A percentile compares a stretch with the other conserved stretches of the same genome.
These are phyloP conservation scores for Claviceps pazoutovae DNA, from an alignment of 2,329 filamentous ascomycete genomes.

Conservation along the genomic window DNA sequence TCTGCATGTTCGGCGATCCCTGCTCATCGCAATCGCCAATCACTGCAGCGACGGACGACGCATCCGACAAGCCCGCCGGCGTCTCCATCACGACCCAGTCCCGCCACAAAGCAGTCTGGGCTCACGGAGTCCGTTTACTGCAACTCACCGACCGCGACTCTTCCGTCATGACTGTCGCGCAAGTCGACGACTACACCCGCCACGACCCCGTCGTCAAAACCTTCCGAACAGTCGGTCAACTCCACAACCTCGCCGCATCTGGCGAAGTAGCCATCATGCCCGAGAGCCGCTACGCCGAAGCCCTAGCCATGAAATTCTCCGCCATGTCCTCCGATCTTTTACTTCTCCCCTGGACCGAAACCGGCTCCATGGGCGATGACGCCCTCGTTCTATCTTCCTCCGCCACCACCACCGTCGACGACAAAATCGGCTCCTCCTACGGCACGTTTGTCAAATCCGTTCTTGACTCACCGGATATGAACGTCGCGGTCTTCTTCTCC, in stretches of 20 bases:
- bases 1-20: slow-evolving; percentile 57
- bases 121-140: slow-evolving; percentile 73
- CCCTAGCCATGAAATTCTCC: slow-evolving; percentile 54
- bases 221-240: slow-evolving; percentile 75
- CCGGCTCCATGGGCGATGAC: slow-evolving; percentile 62
- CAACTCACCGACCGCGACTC: slow-evolving; percentile 87
- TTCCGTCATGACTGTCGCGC: slow-evolving; percentile 86
- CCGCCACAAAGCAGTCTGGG: slow-evolving; percentile 34
- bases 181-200: slow-evolving; percentile 57
- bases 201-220: slow-evolving; percentile 81
- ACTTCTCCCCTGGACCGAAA: slow-evolving; percentile 82
- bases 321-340: slow-evolving; percentile 61
- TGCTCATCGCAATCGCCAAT: slow-evolving; percentile 10
- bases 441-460: slow-evolving; percentile 58
- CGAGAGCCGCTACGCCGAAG: slow-evolving; percentile 64
- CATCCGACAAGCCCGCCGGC: slow-evolving; percentile 9
- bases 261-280: slow-evolving; percentile 72
- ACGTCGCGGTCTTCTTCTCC: slow-evolving; percentile 69
- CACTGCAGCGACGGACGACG: not conserved
- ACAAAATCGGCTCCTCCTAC: slow-evolving; percentile 39
- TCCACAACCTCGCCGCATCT: slow-evolving; percentile 71
- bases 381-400: slow-evolving; percentile 13
- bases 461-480: slow-evolving; percentile 49
- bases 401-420: slow-evolving; percentile 11
- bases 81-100: not conserved